Percentiles rank a stretch among this genome's conserved stretches.
phyloP scores from a whole-genome alignment of 805 yeast species.

The Metschnikowia rubicola region DNA sequence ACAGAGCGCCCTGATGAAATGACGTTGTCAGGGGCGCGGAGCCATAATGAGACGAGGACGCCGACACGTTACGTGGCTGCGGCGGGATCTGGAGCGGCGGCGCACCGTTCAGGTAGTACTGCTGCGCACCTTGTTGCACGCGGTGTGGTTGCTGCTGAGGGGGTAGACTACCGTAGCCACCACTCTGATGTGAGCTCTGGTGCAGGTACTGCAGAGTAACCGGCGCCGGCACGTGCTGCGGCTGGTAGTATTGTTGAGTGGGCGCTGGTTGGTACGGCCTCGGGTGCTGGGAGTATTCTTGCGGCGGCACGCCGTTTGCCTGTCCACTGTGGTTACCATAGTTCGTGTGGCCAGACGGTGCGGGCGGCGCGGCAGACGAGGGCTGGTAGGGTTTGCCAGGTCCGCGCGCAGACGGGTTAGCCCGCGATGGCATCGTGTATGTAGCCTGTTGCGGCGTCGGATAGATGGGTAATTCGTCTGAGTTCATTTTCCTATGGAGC shows the following conservation, averaged over 20 bases:
- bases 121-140: not conserved
- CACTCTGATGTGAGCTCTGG: slow-evolving; percentile 2
- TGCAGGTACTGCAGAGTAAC: not conserved
- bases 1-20: not conserved
- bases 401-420: slow-evolving; percentile 1
- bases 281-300: slow-evolving; percentile 13
- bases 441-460: slow-evolving; percentile 47
- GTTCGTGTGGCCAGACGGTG: not conserved
- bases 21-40: slow-evolving; percentile 1
- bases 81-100: slow-evolving; percentile 5
- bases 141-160: slow-evolving; percentile 3
- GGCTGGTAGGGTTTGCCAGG: slow-evolving; percentile 7
- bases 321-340: not conserved
- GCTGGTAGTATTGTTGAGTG: slow-evolving; percentile 1
- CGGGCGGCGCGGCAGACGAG: slow-evolving; percentile 4
- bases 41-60: slow-evolving; percentile 4
- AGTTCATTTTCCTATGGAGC: slow-evolving; percentile 9
- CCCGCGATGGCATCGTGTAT: slow-evolving; percentile 13
- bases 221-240: not conserved
- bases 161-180: not conserved
- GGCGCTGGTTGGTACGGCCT: slow-evolving; percentile 3
- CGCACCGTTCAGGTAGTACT: slow-evolving; percentile 1
- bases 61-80: slow-evolving; percentile 4
- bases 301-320: slow-evolving; percentile 3
- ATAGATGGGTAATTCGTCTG: slow-evolving; percentile 41